Evolutionary conservation across 2,329 filamentous ascomycete genomes (phyloP), one percentile per base, ranked within the genome.

Genomic region (Fusarium sacchari): DNA sequence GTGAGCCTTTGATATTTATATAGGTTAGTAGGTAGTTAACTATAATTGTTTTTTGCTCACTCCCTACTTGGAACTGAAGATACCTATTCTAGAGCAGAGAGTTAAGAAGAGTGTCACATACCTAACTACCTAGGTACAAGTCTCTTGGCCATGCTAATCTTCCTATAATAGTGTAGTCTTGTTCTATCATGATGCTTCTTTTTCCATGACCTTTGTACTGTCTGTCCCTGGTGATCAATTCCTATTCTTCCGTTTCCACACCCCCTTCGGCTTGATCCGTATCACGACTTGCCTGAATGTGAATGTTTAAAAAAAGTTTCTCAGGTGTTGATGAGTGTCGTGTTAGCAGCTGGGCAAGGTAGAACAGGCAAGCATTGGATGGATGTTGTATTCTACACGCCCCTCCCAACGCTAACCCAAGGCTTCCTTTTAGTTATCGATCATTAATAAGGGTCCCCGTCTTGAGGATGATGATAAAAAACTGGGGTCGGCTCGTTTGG

Each of bases 351-450:
- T 71, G 22, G n/a, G 6, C n/a, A 37, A 18, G 32, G 32, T 14
- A 28, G 7, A 7, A 7, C 28, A 32, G 24, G 11, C 26, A n/a
- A 20, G 15, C 22, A 10, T n/a, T n/a, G n/a, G n/a, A n/a, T n/a
- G n/a, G n/a, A n/a, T n/a, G n/a, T n/a, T n/a, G n/a, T n/a, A n/a
- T n/a, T n/a, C n/a, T n/a, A n/a, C 46, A 68, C 49, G 30, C 71
- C 58, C 71, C 36, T 57, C 20, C 30, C 14, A n/a, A 34, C 55
- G 32, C 28, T 58, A 43, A 34, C 17, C 24, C 17, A 67, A 67
- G 53, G 65, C 64, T 53, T 43, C 64, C 64, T 61, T 56, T 63
- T 52, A n/a, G n/a, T n/a, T n/a, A 40, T 71, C 43, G 43, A 61
- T 49, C 56, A 46, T 67, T 46, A 24, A 68, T 46, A 24, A 68